A percentile compares a stretch with the other conserved stretches of the same genome.
These are phyloP conservation scores for Sporothrix luriei DNA, from an alignment of 2,329 filamentous ascomycete genomes.

Conservation along the genomic window DNA sequence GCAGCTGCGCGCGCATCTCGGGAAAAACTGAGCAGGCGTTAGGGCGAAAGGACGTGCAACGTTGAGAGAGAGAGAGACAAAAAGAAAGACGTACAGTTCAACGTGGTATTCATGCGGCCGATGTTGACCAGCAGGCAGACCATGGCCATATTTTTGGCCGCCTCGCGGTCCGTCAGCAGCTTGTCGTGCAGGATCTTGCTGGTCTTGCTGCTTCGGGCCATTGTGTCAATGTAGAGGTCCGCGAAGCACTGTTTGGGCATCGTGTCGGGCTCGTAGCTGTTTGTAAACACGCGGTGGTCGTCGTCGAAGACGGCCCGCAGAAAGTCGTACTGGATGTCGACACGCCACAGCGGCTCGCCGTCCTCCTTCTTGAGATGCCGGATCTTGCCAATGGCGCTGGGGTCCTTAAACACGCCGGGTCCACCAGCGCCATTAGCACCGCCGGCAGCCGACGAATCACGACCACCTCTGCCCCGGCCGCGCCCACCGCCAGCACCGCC, in stretches of 20 bases:
- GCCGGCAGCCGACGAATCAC: conserved; percentile 43
- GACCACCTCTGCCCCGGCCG: conserved; percentile 37
- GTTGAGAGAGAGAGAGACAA: conserved; percentile 36
- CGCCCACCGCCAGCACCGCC: not conserved
- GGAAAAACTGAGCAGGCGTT: conserved; percentile 73
- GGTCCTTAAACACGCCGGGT: conserved; percentile 42
- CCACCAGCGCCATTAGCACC: conserved; percentile 34
- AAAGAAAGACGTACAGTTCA: conserved; percentile 72
- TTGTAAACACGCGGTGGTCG: conserved; percentile 77
- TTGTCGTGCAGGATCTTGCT: conserved; percentile 99
- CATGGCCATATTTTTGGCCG: conserved; percentile 98
- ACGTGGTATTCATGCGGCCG: conserved; percentile 96
- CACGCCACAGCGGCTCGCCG: conserved; percentile 81
- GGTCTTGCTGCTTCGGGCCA: conserved; percentile 98
- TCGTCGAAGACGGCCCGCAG: conserved; percentile 79
- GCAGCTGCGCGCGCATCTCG: conserved; percentile 95
- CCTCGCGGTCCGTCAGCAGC: conserved; percentile 84
- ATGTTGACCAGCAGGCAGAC: conserved; percentile 97
- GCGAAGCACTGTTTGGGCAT: conserved; percentile 77
- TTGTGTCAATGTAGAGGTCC: conserved; percentile 96
- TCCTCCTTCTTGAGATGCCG: conserved; percentile 86
- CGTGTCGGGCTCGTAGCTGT: conserved; percentile 71
- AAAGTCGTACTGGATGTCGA: conserved; percentile 88
- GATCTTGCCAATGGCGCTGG: conserved; percentile 66
- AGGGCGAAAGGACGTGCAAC: conserved; percentile 29